Evolutionary conservation across 192 early-diverging fungal genomes (phyloP), one percentile per base, ranked within the genome.

Genomic region (Coemansia sp.): DNA sequence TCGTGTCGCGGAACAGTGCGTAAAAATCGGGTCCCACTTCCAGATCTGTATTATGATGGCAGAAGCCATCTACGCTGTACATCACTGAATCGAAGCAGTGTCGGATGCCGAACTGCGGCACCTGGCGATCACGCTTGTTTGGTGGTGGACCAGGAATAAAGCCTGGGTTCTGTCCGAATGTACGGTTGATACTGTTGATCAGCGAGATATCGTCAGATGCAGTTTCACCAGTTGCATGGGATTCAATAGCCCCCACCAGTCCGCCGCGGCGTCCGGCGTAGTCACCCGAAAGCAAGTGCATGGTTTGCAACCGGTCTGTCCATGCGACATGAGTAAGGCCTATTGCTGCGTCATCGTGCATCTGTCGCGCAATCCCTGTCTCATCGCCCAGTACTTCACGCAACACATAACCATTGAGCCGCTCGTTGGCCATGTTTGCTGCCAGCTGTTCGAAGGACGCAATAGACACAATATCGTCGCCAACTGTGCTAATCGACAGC

Each of bases 51-150:
- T 95, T 96, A 69, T 86, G 87, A 48, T 89, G 89, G 64, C 90
- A 65, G 66, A 98, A 93, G 26, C 84, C 83, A 41, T 87, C 85
- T 27, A 90, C 79, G n/a, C 88, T 87, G 72, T 97, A 98, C 60
- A 86, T 85, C 16, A 95, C 85, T 31, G 70, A 55, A 41, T 86
- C 86, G 18, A 86, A 61, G 68, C 85, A 94, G 65, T 96, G 93
- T 48, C 86, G 79, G 49, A 95, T 83, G 31, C 87, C 88, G 78
- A 95, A 94, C 38, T 73, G 69, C 59, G 71, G 65, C 54, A 70
- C 60, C 38, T 76, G 64, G 21, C 47, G 48, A 62, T 80, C 67
- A 24, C 68, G 44, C 50, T 64, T 67, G 55, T 44, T 67, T 9
- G 65, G 60, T 25, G 64, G 70, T 49, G 65, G 58, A 21, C 60